Evolutionary conservation across 495 filamentous ascomycete species (phyloP).

Genomic region (Neurospora sp.): DNA sequence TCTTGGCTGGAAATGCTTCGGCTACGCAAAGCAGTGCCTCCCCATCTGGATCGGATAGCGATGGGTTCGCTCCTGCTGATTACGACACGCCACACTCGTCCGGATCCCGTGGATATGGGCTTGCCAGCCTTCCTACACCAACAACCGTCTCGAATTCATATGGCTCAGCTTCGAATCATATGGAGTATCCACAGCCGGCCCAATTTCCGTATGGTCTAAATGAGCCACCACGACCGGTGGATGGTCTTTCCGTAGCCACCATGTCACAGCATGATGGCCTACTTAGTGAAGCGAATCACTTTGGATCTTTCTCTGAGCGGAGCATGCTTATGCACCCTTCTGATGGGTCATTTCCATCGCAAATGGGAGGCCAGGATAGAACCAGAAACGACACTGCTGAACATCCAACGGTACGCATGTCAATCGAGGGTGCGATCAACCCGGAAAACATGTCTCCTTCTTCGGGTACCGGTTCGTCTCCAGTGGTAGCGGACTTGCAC

Average conservation of each 20-base stretch:
- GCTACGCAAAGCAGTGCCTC: not conserved
- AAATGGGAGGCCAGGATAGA: slow-evolving; percentile 9
- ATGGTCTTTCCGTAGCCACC: slow-evolving; percentile 3
- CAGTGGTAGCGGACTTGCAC: slow-evolving; percentile 11
- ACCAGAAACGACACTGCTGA: not conserved
- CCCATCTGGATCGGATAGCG: slow-evolving; percentile 11
- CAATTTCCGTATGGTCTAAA: slow-evolving; percentile 8
- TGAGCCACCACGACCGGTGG: not conserved
- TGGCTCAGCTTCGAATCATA: slow-evolving; percentile 1
- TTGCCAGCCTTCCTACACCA: not conserved
- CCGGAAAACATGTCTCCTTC: slow-evolving; percentile 17
- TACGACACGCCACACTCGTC: slow-evolving; percentile 5
- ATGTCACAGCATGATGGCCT: slow-evolving; percentile 5
- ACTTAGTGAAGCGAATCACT: slow-evolving; percentile 3
- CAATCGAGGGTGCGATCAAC: slow-evolving; percentile 10
- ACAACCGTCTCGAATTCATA: slow-evolving; percentile 5
- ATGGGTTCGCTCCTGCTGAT: slow-evolving; percentile 10
- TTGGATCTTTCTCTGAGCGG: slow-evolving; percentile 10
- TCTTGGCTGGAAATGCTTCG: not conserved
- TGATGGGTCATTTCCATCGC: slow-evolving; percentile 13
- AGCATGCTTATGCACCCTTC: slow-evolving; percentile 15
- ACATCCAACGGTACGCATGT: slow-evolving; percentile 4
- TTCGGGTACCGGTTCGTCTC: slow-evolving; percentile 19
- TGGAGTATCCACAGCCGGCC: slow-evolving; percentile 7
- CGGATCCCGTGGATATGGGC: not conserved